These are phyloP conservation scores for Aegilops sharonensis DNA, from an alignment of 176 grass and related monocot species.

Conservation along the genomic window DNA sequence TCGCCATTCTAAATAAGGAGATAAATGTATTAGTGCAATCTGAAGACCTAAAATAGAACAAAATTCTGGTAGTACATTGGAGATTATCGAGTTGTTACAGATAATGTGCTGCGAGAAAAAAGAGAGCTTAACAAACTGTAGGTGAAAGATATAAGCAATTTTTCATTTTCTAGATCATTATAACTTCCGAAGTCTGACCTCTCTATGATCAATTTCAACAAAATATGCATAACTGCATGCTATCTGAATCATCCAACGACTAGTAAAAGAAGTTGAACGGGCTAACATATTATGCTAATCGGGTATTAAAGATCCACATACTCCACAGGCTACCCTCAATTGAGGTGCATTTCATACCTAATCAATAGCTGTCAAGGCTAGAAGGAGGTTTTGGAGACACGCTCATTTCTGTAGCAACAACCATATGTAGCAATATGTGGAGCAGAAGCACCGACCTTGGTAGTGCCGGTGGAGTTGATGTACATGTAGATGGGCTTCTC, in stretches of 20 bases:
- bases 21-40: constrained; percentile 27
- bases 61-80: neutral
- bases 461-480: constrained; percentile 91
- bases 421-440: neutral
- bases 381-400: neutral
- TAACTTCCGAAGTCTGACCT: neutral
- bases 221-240: neutral
- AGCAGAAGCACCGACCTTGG: constrained; percentile 44
- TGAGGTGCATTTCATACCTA: neutral
- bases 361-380: neutral
- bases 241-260: neutral
- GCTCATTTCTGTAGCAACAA: neutral
- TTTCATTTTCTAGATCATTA: constrained; percentile 9
- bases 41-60: neutral
- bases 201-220: neutral
- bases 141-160: neutral
- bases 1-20: constrained; percentile 60
- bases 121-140: neutral
- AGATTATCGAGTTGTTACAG: neutral
- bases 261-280: constrained; percentile 1
- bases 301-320: neutral
- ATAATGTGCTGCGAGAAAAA: neutral
- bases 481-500: constrained; percentile 91
- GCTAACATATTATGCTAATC: neutral
- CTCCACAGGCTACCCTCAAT: constrained; percentile 16